Evolutionary conservation across 352 stramenopile species (phyloP), one percentile per base, ranked within the genome.

Genomic region (Pythium pyrilobum): DNA sequence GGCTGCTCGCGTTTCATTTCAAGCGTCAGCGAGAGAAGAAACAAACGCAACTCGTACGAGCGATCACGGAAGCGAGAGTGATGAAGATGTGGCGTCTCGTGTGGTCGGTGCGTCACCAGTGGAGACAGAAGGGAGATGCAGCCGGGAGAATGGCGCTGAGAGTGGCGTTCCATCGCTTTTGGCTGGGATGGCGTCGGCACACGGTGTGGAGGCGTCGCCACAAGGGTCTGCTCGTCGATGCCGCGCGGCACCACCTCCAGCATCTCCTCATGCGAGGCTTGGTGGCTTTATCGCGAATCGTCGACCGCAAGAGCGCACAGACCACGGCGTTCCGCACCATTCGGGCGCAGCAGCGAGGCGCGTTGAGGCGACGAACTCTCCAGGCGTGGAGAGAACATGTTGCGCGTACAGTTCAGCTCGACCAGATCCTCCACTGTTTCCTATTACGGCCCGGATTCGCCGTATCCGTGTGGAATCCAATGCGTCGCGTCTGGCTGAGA

Each of bases 391-490:
- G 27, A 49, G 12, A 7, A 1, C 28, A 44, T 31, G 27, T 16
- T 7, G 20, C 25, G 21, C 23, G 25, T 16, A 8, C 6, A 0
- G 23, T 8, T 2, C 15, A 10, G 10, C 49, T 64, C 13, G 16
- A 47, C 11, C 7, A 21, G 18, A 48, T 25, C 1, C 4, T 57
- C 6, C 1, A 28, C 5, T 15, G 31, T 11, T 57, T 57, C 20
- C 1, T 42, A 4, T 10, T 27, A 0, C 40, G 33, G 3, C 41
- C 24, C 0, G 0, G 4, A 9, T 27, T 49, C 20, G 12, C 3
- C 6, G 4, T 13, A 4, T 57, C 56, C 13, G 16, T 57, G 25
- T 64, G 56, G 56, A 64, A 64, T 33, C 48, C 48, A 7, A 21
- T 54, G 2, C 43, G 48, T 11, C 43, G 56, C 24, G 10, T 15